These are phyloP conservation scores for Geopyxis carbonaria DNA, from an alignment of 495 filamentous ascomycete genomes.

Conservation along the genomic window DNA sequence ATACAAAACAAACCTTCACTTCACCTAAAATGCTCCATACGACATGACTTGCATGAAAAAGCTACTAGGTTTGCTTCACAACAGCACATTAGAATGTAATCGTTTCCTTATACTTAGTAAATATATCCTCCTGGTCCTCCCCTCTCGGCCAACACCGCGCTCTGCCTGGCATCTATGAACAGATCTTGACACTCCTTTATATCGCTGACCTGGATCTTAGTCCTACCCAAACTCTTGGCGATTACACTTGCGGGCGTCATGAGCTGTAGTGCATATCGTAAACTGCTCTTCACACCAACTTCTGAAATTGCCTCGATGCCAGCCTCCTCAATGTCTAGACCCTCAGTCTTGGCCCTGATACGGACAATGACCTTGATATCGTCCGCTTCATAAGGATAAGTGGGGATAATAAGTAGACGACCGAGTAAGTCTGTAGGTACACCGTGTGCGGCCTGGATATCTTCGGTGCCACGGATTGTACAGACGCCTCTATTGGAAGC, in stretches of 20 bases:
- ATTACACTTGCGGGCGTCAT: constrained; percentile 85
- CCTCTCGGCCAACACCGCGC: constrained; percentile 32
- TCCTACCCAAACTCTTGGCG: constrained; percentile 39
- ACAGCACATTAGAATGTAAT: too few relatives aligned
- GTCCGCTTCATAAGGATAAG: constrained; percentile 65
- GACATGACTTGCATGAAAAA: too few relatives aligned
- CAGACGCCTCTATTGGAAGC: constrained; percentile 92
- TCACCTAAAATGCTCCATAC: too few relatives aligned
- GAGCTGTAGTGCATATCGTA: constrained; percentile 86
- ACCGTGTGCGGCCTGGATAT: constrained; percentile 79
- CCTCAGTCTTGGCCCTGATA: constrained; percentile 85
- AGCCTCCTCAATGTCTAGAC: constrained; percentile 75
- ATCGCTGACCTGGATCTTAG: constrained; percentile 62
- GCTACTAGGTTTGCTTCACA: too few relatives aligned
- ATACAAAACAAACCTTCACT: too few relatives aligned
- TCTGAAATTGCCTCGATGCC: constrained; percentile 85
- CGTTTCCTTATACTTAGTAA: too few relatives aligned
- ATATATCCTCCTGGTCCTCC: constrained; percentile 5
- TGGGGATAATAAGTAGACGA: constrained; percentile 90
- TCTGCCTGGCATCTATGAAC: constrained; percentile 78
- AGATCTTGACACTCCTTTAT: constrained; percentile 77
- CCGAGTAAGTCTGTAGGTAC: constrained; percentile 92
- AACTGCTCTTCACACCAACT: constrained; percentile 80
- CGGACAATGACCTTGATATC: constrained; percentile 81
- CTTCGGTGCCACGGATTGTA: constrained; percentile 72